Conservation (phyloP, 192 early-diverging fungal species). For the Entomortierella parvispora region DNA sequence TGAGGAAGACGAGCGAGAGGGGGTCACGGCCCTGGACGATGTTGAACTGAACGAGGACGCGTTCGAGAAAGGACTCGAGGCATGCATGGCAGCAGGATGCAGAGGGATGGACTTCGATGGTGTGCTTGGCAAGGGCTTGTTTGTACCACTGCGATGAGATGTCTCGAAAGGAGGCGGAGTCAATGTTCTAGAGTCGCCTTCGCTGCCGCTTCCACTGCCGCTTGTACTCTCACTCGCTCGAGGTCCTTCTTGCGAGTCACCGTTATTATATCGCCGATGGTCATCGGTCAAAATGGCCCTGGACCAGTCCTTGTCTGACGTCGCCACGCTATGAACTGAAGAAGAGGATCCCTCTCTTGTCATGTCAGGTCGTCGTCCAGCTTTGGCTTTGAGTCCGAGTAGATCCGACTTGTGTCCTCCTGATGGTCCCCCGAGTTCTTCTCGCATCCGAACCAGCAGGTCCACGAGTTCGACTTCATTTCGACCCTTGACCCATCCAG, state of each 20-base stretch:
- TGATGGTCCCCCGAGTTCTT: slow-evolving; percentile 70
- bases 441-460: slow-evolving; percentile 68
- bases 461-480: slow-evolving; percentile 77
- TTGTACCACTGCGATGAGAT: background rate
- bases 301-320: slow-evolving; percentile 3
- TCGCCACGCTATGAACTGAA: background rate
- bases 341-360: slow-evolving; percentile 31
- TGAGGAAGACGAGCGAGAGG: slow-evolving; percentile 42
- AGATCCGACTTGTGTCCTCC: slow-evolving; percentile 17
- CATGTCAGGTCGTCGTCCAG: slow-evolving; percentile 18
- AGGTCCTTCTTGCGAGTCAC: slow-evolving; percentile 1
- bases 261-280: slow-evolving; percentile 2
- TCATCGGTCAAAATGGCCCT: slow-evolving; percentile 4
- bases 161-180: slow-evolving; percentile 26
- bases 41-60: slow-evolving; percentile 35
- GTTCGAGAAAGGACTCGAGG: slow-evolving; percentile 15
- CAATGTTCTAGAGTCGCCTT: slow-evolving; percentile 21
- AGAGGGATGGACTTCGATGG: background rate
- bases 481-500: slow-evolving; percentile 59
- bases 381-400: slow-evolving; percentile 11
- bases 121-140: slow-evolving; percentile 7
- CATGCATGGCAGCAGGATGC: slow-evolving; percentile 2
- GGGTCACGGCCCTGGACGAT: slow-evolving; percentile 25
- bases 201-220: slow-evolving; percentile 29
- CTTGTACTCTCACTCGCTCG: background rate